These are phyloP conservation scores for Botryobasidium botryosum DNA, from an alignment of 768 basidiomycete genomes.

Conservation along the genomic window DNA sequence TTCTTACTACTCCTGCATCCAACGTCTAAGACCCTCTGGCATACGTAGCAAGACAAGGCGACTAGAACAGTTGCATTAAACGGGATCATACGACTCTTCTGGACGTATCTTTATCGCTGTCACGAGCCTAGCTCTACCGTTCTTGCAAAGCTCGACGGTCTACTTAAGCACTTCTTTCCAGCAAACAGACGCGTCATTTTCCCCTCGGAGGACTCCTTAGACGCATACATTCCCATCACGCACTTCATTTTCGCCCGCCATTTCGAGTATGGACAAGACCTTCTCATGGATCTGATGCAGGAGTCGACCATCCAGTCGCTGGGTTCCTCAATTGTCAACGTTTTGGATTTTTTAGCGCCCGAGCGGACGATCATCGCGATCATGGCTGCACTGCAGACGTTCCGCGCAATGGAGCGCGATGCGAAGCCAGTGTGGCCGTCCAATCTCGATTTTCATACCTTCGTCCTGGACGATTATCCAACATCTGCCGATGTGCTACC, in stretches of 20 bases:
- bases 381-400: constrained; percentile 57
- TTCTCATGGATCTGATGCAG: constrained; percentile 67
- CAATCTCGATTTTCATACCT: constrained; percentile 43
- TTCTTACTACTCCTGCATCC: not conserved
- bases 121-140: constrained; percentile 68
- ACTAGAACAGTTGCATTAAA: constrained; percentile 58
- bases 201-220: constrained; percentile 58
- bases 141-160: constrained; percentile 56
- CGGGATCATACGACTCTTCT: constrained; percentile 64
- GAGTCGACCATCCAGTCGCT: constrained; percentile 30
- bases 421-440: constrained; percentile 65
- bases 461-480: constrained; percentile 47
- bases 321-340: not conserved
- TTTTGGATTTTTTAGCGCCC: constrained; percentile 26
- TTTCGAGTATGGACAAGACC: constrained; percentile 68
- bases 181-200: constrained; percentile 39
- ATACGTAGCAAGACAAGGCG: constrained; percentile 48
- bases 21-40: constrained; percentile 9
- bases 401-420: constrained; percentile 59
- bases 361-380: constrained; percentile 62
- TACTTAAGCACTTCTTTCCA: constrained; percentile 70
- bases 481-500: constrained; percentile 43
- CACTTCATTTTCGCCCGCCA: constrained; percentile 75
- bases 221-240: constrained; percentile 57
- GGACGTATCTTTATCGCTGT: constrained; percentile 93